Base-by-base conservation (phyloP, 2,329 filamentous ascomycete genomes). In the Cercospora citrullina region DNA sequence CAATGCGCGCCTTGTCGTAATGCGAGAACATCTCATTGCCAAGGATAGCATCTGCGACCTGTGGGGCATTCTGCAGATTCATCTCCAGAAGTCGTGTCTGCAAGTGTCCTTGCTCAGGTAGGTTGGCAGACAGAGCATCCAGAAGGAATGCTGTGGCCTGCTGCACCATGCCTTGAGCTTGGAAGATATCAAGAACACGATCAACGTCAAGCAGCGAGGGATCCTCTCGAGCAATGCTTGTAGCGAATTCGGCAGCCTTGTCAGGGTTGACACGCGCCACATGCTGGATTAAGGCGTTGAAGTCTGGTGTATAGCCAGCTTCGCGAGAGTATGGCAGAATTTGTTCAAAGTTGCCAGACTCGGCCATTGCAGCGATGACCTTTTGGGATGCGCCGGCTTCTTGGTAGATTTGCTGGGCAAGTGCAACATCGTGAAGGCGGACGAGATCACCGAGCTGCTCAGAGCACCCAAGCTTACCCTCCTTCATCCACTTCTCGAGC, bases 11-110 rank as follows among this genome's bases (percentile, higher is more conserved):
- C 84, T 92, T 96, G 82, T 99, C 95, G 77, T 97, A 99, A 82
- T 99, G 89, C 0, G 93, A 93, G 82, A 99, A 98, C 91, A 99
- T 97, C 76, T 98, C 93, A 76, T 99, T 99, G 72, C 94, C 92
- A 48, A 99, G 87, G 73, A 99, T 99, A 36, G 95, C 95, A 80
- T 99, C 96, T 3, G 96, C 95, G 64, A 99, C 96, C 80, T 98
- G 95, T 61, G 95, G 95, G 1, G 95, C 96, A 74, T 97, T 96
- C 81, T 96, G 86, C 71, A 99, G 83, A 81, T 99, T 99, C 94
- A 99, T 98, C 85, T 99, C 96, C 65, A 99, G 84, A 3, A 99
- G 86, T 69, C 95, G 91, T 23, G 96, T 99, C 82, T 99, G 95
- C 45, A 99, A 86, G 73, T 94, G 90, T 45, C 90, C 94, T 78